Conservation (phyloP, 1,284 basidiomycete genomes). For the Mycosarcoma mackinlayi region DNA sequence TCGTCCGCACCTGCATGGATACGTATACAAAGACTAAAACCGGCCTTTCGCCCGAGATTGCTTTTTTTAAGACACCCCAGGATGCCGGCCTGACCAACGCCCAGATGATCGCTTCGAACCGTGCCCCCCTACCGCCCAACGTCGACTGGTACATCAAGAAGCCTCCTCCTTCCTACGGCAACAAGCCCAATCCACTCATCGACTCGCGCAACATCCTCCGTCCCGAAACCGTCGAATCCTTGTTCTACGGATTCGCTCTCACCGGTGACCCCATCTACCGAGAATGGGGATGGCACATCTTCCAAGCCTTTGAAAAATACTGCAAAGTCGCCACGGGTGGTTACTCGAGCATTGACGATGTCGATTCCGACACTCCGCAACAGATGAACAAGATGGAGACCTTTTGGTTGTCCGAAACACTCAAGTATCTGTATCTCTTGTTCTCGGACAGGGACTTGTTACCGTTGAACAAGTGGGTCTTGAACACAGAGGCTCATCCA, state of each 20-base stretch:
- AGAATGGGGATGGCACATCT: constrained; percentile 87
- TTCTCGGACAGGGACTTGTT: constrained; percentile 79
- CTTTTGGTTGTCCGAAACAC: constrained; percentile 79
- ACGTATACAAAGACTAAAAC: constrained; percentile 84
- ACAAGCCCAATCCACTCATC: constrained; percentile 71
- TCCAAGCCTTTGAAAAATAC: constrained; percentile 86
- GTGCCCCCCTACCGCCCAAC: constrained; percentile 24
- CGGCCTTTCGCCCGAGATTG: constrained; percentile 71
- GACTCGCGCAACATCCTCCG: constrained; percentile 89
- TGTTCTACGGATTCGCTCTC: constrained; percentile 85
- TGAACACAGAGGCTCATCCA: constrained; percentile 77
- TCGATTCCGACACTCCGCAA: constrained; percentile 73
- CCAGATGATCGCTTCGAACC: constrained; percentile 24
- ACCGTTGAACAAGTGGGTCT: constrained; percentile 79
- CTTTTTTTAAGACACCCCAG: constrained; percentile 52
- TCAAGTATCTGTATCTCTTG: constrained; percentile 92
- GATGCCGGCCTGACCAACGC: constrained; percentile 28
- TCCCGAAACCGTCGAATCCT: constrained; percentile 92
- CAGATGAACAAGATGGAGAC: constrained; percentile 94
- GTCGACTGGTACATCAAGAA: constrained; percentile 66
- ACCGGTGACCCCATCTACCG: constrained; percentile 86
- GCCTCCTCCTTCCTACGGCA: constrained; percentile 32
- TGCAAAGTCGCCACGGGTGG: constrained; percentile 81
- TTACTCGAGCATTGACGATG: constrained; percentile 85
- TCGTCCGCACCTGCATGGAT: constrained; percentile 85